phyloP scores from a whole-genome alignment of 208 protist genomes.

The Trypanosomatidae sp. region DNA sequence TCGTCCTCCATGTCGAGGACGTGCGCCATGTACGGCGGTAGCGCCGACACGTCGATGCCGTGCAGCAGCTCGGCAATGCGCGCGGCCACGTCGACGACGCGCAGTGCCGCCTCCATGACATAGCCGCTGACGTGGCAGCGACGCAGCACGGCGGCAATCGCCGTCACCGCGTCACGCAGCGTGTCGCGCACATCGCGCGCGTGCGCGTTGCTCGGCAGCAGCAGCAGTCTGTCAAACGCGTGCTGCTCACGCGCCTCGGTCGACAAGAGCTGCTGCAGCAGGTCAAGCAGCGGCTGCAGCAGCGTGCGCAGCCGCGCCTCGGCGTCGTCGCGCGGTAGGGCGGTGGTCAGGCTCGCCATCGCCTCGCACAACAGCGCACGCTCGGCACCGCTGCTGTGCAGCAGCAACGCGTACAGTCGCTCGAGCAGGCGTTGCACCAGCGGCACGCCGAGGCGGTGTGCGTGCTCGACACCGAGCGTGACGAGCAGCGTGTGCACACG shows the following conservation, averaged over 20 bases:
- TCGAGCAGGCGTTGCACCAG: constrained; percentile 10
- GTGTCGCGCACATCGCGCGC: constrained; percentile 11
- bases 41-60: constrained; percentile 15
- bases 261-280: constrained; percentile 17
- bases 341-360: constrained; percentile 25
- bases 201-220: constrained; percentile 7
- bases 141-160: constrained; percentile 48
- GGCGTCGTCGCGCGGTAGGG: constrained; percentile 19
- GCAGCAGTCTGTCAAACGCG: constrained; percentile 44
- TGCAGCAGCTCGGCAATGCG: constrained; percentile 36
- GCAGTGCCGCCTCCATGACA: constrained; percentile 21
- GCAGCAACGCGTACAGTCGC: constrained; percentile 30
- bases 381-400: constrained; percentile 18
- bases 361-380: constrained; percentile 55
- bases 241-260: constrained; percentile 13
- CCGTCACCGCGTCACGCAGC: constrained; percentile 22
- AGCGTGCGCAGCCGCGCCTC: constrained; percentile 32
- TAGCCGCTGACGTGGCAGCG: constrained; percentile 39
- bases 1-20: constrained; percentile 22
- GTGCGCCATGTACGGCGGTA: constrained; percentile 20
- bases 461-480: constrained; percentile 13
- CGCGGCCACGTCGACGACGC: constrained; percentile 17
- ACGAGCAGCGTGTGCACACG: constrained; percentile 30
- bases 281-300: constrained; percentile 33
- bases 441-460: constrained; percentile 4